Evolutionary conservation across 2,329 filamentous ascomycete species (phyloP).

Genomic region (Colletotrichum horii): DNA sequence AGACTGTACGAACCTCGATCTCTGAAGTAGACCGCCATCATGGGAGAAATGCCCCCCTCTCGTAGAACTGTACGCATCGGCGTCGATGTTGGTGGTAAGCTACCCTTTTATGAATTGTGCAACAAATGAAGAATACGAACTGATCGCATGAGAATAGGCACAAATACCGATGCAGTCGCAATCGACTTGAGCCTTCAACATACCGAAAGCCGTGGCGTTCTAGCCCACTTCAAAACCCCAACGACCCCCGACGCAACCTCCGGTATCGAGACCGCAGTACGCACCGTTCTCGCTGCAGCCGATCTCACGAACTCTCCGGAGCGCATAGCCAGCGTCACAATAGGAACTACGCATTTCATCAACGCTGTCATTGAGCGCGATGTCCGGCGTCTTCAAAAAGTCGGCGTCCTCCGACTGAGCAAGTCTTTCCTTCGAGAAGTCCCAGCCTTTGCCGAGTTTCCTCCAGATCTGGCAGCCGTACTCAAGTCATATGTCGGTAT

Average conservation of each 20-base stretch:
- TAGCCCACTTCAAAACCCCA: conserved; percentile 54
- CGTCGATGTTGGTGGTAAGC: conserved; percentile 47
- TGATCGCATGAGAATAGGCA: conserved; percentile 29
- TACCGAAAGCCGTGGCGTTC: conserved; percentile 42
- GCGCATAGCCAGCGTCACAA: conserved; percentile 53
- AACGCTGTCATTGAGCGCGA: conserved; percentile 64
- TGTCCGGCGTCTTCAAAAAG: conserved; percentile 47
- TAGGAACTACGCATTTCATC: conserved; percentile 63
- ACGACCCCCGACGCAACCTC: conserved; percentile 53
- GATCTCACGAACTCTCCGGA: conserved; percentile 30
- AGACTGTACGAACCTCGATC: background rate
- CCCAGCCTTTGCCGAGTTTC: conserved; percentile 59
- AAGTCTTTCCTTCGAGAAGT: conserved; percentile 57
- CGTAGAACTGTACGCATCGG: conserved; percentile 39
- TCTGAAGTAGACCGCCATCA: background rate
- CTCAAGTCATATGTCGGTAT: conserved; percentile 51
- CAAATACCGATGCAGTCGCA: conserved; percentile 59
- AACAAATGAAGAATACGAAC: fast-evolving
- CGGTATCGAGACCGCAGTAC: conserved; percentile 51
- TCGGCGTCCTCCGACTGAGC: conserved; percentile 60
- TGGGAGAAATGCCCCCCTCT: conserved; percentile 7
- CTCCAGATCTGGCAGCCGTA: conserved; percentile 49
- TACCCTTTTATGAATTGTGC: fast-evolving
- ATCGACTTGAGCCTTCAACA: conserved; percentile 43
- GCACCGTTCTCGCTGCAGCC: conserved; percentile 43